Evolutionary conservation across 2,329 filamentous ascomycete species (phyloP).

Genomic region (Teratosphaeria gauchensis): DNA sequence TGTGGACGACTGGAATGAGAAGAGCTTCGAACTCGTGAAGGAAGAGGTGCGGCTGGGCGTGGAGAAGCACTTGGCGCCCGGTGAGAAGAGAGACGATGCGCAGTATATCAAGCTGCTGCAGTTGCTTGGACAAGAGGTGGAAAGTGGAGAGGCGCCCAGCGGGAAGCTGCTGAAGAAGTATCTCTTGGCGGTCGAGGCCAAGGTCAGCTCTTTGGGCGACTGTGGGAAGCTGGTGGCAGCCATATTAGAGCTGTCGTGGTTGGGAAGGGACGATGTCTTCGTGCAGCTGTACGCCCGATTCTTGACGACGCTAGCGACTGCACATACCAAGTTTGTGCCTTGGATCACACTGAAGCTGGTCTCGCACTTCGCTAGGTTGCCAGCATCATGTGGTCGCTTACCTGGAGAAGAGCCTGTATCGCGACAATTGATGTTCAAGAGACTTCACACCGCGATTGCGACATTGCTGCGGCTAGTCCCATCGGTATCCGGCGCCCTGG

Average conservation of each 20-base stretch:
- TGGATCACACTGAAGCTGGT: slow-evolving; percentile 72
- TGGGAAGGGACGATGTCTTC: slow-evolving; percentile 52
- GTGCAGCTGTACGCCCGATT: slow-evolving; percentile 48
- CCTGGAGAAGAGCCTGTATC: slow-evolving; percentile 49
- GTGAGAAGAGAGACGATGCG: slow-evolving; percentile 43
- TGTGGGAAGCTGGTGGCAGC: slow-evolving; percentile 51
- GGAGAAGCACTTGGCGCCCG: slow-evolving; percentile 20
- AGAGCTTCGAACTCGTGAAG: slow-evolving; percentile 47
- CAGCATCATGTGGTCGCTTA: slow-evolving; percentile 43
- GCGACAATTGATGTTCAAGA: slow-evolving; percentile 55
- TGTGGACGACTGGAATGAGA: slow-evolving; percentile 39
- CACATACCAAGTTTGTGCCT: slow-evolving; percentile 68
- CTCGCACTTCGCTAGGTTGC: slow-evolving; percentile 59
- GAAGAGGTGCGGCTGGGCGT: slow-evolving; percentile 51
- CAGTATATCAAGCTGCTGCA: slow-evolving; percentile 44
- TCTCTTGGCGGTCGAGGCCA: slow-evolving; percentile 48
- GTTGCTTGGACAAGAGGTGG: slow-evolving; percentile 18
- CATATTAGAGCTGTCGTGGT: slow-evolving; percentile 50
- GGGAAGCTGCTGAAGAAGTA: slow-evolving; percentile 47
- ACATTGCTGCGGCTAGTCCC: slow-evolving; percentile 75
- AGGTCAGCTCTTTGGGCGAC: slow-evolving; percentile 45
- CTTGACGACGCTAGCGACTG: slow-evolving; percentile 60
- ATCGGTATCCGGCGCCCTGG: slow-evolving; percentile 61
- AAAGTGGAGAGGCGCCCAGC: slow-evolving; percentile 37
- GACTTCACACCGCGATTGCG: slow-evolving; percentile 66